These are phyloP conservation scores for Biancaea sappan DNA, from an alignment of 306 rosid species.

Conservation along the genomic window DNA sequence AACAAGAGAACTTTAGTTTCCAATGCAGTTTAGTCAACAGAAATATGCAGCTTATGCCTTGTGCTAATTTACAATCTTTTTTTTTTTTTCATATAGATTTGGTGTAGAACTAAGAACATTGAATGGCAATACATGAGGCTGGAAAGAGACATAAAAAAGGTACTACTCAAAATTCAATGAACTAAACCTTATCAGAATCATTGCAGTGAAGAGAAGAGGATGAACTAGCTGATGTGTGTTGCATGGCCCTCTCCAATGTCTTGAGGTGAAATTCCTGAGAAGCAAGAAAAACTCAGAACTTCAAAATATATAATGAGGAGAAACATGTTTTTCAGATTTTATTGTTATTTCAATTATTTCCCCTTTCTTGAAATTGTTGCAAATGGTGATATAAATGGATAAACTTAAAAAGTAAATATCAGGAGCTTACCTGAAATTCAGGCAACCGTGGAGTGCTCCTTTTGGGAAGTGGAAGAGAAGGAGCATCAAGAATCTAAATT, in stretches of 20 bases:
- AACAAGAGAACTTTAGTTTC: slow-evolving; percentile 37
- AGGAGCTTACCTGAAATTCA: slow-evolving; percentile 81
- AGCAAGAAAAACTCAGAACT: slow-evolving; percentile 36
- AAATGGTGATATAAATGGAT: slow-evolving; percentile 2
- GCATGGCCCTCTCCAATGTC: slow-evolving; percentile 89
- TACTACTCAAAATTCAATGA: slow-evolving; percentile 17
- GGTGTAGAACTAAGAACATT: slow-evolving; percentile 11
- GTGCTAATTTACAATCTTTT: slow-evolving; percentile 13
- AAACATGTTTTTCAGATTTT: slow-evolving; percentile 23
- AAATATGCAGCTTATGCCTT: slow-evolving; percentile 6
- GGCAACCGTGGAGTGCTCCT: slow-evolving; percentile 84
- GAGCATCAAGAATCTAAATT: slow-evolving; percentile 84
- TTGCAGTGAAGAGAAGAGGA: slow-evolving; percentile 57
- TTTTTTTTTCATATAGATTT: neutral
- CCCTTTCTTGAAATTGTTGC: neutral
- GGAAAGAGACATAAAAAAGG: slow-evolving; percentile 31
- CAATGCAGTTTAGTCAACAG: slow-evolving; percentile 22
- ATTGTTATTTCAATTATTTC: neutral
- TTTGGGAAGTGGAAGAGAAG: slow-evolving; percentile 70
- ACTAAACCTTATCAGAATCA: slow-evolving; percentile 53
- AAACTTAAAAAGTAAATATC: slow-evolving; percentile 4
- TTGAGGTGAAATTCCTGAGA: slow-evolving; percentile 85
- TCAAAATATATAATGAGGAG: neutral
- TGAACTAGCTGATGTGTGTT: slow-evolving; percentile 58
- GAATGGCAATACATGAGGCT: neutral